Evolutionary conservation across 805 yeast species (phyloP).

Genomic region (Wickerhamomyces pijperi): DNA sequence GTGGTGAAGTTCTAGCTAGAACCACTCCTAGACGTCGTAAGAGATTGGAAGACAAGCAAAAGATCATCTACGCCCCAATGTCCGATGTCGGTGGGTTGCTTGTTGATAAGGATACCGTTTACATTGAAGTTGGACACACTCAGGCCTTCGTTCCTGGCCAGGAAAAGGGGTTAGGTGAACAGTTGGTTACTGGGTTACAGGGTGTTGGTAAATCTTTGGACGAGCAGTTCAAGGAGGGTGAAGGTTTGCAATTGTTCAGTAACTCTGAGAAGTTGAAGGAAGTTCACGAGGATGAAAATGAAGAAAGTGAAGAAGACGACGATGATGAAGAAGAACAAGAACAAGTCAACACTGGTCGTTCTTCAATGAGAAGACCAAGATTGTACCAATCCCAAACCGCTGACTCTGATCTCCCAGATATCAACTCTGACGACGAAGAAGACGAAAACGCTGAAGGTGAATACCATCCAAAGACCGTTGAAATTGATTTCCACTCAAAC

Average conservation of each 20-base stretch:
- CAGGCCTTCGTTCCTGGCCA: conserved; percentile 46
- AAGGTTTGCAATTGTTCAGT: conserved; percentile 69
- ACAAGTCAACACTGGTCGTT: conserved; percentile 46
- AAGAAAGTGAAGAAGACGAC: conserved; percentile 24
- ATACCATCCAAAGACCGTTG: conserved; percentile 27
- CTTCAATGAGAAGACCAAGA: conserved; percentile 48
- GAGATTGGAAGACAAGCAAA: conserved; percentile 87
- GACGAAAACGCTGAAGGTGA: conserved; percentile 24
- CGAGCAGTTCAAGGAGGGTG: conserved; percentile 46
- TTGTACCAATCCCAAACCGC: conserved; percentile 42
- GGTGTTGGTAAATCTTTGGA: conserved; percentile 48
- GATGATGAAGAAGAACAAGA: conserved; percentile 19
- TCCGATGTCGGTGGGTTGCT: conserved; percentile 98
- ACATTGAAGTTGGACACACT: conserved; percentile 51
- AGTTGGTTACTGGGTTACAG: conserved; percentile 73
- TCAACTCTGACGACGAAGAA: conserved; percentile 26
- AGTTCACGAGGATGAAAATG: conserved; percentile 30
- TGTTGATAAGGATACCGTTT: conserved; percentile 95
- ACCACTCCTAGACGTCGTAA: conserved; percentile 69
- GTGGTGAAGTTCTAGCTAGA: conserved; percentile 42
- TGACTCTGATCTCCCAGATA: conserved; percentile 30
- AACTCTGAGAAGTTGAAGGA: conserved; percentile 40
- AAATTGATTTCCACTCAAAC: conserved; percentile 32
- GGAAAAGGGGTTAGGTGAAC: conserved; percentile 78
- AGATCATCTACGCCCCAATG: conserved; percentile 97